Percentiles rank a stretch among this genome's conserved stretches.
Evolutionary conservation across 306 rosid species (phyloP).

Genomic region (Cucurbita ficifolia): DNA sequence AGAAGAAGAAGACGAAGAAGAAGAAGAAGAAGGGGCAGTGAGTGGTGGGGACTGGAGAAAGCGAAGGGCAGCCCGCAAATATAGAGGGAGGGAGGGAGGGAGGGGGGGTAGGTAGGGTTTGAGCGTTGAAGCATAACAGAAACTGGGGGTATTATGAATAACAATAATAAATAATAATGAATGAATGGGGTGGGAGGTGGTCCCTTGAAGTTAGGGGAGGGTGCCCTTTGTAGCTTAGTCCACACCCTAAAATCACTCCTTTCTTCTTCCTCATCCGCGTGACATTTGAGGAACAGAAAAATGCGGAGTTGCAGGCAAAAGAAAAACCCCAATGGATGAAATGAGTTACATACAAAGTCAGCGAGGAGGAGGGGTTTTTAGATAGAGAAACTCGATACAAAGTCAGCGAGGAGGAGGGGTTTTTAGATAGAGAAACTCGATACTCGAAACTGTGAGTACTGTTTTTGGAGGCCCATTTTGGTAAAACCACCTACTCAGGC

Average conservation of each 20-base stretch:
- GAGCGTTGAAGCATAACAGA: not conserved
- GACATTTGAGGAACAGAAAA: not conserved
- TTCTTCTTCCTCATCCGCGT: not conserved
- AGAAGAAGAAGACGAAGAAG: not conserved
- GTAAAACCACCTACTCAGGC: not conserved
- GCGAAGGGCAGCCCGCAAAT: not conserved
- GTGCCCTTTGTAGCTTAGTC: not conserved
- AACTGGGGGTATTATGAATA: not conserved
- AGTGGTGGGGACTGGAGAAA: not conserved
- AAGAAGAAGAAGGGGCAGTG: too few species aligned
- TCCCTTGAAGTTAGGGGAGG: constrained; percentile 1
- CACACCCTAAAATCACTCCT: not conserved
- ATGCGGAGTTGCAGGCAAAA: too few species aligned
- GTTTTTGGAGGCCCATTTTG: not conserved
- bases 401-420: too few species aligned
- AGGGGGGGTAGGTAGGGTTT: not conserved
- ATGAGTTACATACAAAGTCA: too few species aligned
- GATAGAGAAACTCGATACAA: not conserved
- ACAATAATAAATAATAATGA: too few species aligned
- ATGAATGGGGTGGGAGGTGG: not conserved
- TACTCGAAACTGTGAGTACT: too few species aligned
- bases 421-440: not conserved
- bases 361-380: too few species aligned
- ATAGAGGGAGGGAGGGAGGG: not conserved
- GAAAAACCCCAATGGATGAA: too few species aligned